Evolutionary conservation across 495 filamentous ascomycete genomes (phyloP).

Genomic region (Penicillium simplicissimum): DNA sequence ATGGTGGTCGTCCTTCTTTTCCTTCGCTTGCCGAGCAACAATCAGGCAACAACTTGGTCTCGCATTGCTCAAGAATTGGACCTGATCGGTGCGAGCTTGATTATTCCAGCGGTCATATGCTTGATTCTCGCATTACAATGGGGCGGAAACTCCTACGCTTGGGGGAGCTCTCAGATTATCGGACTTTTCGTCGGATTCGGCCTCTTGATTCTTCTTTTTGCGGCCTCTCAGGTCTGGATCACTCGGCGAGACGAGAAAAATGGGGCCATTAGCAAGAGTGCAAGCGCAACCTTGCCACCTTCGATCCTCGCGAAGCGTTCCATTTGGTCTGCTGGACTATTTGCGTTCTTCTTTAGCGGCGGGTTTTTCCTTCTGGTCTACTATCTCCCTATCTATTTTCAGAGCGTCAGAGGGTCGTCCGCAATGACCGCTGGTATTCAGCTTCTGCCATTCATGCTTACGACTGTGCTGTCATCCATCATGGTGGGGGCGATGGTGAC

Average conservation of each 20-base stretch:
- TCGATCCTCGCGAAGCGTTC: conserved; percentile 46
- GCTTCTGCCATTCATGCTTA: conserved; percentile 39
- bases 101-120: conserved; percentile 39
- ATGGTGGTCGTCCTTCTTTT: conserved; percentile 53
- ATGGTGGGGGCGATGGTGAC: conserved; percentile 54
- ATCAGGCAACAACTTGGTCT: conserved; percentile 8
- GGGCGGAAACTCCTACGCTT: conserved; percentile 41
- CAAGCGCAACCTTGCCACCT: conserved; percentile 17
- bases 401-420: conserved; percentile 59
- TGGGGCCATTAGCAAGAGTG: too few relatives aligned
- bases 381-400: conserved; percentile 48
- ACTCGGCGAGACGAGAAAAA: conserved; percentile 14
- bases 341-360: conserved; percentile 54
- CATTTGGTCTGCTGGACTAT: conserved; percentile 50
- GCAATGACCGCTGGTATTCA: conserved; percentile 63
- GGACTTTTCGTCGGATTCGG: conserved; percentile 42
- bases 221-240: conserved; percentile 22
- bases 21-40: conserved; percentile 37
- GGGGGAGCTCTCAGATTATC: conserved; percentile 36
- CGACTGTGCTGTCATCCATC: conserved; percentile 34
- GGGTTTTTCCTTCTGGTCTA: conserved; percentile 43
- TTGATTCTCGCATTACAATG: conserved; percentile 43
- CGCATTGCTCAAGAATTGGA: conserved; percentile 32
- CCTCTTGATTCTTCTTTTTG: conserved; percentile 35
- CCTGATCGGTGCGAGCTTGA: conserved; percentile 33